Evolutionary conservation across 768 basidiomycete species (phyloP).

Genomic region (Punctularia strigosozonata): DNA sequence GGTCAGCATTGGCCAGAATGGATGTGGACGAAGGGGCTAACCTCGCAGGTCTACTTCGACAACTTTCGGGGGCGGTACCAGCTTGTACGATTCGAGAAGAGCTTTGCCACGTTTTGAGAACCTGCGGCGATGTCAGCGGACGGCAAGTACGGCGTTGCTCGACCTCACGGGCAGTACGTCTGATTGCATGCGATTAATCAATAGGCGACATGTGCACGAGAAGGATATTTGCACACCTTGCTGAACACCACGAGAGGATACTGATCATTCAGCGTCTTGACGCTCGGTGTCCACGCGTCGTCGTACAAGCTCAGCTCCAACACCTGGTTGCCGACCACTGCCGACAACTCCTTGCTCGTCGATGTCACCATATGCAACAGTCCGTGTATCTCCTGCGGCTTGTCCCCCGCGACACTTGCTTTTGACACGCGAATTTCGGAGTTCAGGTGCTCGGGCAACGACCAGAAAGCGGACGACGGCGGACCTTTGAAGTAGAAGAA

Average conservation of each 20-base stretch:
- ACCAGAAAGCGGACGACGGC: no score
- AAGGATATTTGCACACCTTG: slow-evolving; percentile 52
- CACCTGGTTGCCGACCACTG: slow-evolving; percentile 26
- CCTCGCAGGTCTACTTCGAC: slow-evolving; percentile 71
- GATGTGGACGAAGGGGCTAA: slow-evolving; percentile 15
- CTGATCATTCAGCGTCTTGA: slow-evolving; percentile 29
- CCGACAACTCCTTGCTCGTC: slow-evolving; percentile 1
- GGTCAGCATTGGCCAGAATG: slow-evolving; percentile 1
- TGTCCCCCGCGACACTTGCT: no score
- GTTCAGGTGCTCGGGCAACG: no score
- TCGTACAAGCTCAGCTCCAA: slow-evolving; percentile 11
- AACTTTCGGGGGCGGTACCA: slow-evolving; percentile 53
- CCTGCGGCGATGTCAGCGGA: slow-evolving; percentile 18
- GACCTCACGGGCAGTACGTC: slow-evolving; percentile 67
- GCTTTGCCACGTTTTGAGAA: slow-evolving; percentile 50
- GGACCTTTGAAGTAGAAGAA: no score
- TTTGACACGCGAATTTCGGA: no score
- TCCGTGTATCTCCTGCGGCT: slow-evolving; percentile 55
- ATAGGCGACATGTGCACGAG: neutral
- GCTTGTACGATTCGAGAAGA: slow-evolving; percentile 47
- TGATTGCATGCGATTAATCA: slow-evolving; percentile 15
- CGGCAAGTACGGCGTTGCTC: neutral
- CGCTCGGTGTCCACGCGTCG: slow-evolving; percentile 33
- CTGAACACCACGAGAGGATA: slow-evolving; percentile 72
- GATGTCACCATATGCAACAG: slow-evolving; percentile 48